Conservation (phyloP, 768 basidiomycete species). For the Serendipita vermifera region DNA sequence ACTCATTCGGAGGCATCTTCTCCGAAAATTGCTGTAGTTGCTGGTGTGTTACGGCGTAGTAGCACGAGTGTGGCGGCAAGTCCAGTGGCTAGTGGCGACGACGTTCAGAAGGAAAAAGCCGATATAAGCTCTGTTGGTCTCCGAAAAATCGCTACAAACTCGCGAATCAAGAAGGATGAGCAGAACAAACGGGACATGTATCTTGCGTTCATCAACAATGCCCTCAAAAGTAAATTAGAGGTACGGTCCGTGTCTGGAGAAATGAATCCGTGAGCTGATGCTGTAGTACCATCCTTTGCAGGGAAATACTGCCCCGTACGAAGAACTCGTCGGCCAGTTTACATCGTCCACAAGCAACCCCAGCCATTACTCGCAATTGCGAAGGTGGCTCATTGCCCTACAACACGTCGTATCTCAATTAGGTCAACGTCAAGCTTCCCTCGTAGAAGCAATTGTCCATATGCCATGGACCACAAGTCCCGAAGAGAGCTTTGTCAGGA, state of each 20-base stretch:
- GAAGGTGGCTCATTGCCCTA: constrained; percentile 72
- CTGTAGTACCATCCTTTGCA: constrained; percentile 23
- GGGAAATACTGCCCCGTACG: constrained; percentile 65
- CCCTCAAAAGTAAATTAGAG: constrained; percentile 56
- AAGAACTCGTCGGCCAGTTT: constrained; percentile 84
- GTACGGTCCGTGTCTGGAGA: constrained; percentile 37
- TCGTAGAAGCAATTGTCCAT: constrained; percentile 76
- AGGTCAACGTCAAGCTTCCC: constrained; percentile 60
- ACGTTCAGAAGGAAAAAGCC: background rate
- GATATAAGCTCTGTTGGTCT: background rate
- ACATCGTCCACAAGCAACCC: constrained; percentile 35
- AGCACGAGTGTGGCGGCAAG: background rate
- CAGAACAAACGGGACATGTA: constrained; percentile 71
- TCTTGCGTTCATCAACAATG: constrained; percentile 68
- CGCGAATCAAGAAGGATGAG: constrained; percentile 64
- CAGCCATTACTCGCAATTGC: constrained; percentile 34
- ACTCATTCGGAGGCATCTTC: background rate
- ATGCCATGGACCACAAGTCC: constrained; percentile 86
- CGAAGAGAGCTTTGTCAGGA: constrained; percentile 71
- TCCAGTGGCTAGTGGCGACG: no score
- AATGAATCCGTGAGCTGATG: constrained; percentile 1
- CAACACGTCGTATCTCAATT: constrained; percentile 87
- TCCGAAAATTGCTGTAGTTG: background rate
- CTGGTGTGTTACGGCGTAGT: background rate
- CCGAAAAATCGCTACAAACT: constrained; percentile 66